phyloP scores from a whole-genome alignment of 768 basidiomycete genomes.

The Rubroboletus pulcherrimus region DNA sequence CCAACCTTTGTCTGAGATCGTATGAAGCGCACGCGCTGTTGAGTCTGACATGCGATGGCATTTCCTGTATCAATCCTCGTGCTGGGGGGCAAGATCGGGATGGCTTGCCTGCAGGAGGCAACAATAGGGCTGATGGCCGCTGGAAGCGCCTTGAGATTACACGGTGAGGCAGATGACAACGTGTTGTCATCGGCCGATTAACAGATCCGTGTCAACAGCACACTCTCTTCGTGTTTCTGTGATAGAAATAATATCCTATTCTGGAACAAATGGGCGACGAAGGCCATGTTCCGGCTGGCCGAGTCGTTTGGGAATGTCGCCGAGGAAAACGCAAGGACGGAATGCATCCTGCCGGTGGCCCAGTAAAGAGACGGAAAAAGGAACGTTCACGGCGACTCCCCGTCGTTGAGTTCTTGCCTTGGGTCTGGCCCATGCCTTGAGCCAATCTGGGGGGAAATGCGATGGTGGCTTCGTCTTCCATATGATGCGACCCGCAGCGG shows the following conservation, averaged over 20 bases:
- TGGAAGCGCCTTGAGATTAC: background rate
- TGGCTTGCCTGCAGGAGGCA: background rate
- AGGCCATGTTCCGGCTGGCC: background rate
- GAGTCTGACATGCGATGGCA: background rate
- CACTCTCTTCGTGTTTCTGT: background rate
- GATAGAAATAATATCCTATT: background rate
- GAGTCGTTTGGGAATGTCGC: too few relatives aligned
- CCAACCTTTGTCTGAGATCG: background rate
- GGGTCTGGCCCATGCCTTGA: background rate
- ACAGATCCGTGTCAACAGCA: background rate
- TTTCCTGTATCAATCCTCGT: background rate
- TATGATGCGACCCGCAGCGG: background rate
- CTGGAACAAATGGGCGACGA: background rate
- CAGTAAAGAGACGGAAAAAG: background rate
- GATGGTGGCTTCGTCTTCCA: background rate
- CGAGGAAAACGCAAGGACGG: too few relatives aligned
- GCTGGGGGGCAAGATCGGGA: background rate
- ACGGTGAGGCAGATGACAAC: background rate
- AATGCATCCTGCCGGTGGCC: too few relatives aligned
- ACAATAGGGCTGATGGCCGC: background rate
- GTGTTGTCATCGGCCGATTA: background rate
- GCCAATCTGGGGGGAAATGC: background rate
- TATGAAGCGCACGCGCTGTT: conserved; percentile 7
- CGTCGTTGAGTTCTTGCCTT: background rate
- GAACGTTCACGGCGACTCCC: background rate